Conservation (phyloP, 2,329 filamentous ascomycete species). For the Aspergillus clavatus region DNA sequence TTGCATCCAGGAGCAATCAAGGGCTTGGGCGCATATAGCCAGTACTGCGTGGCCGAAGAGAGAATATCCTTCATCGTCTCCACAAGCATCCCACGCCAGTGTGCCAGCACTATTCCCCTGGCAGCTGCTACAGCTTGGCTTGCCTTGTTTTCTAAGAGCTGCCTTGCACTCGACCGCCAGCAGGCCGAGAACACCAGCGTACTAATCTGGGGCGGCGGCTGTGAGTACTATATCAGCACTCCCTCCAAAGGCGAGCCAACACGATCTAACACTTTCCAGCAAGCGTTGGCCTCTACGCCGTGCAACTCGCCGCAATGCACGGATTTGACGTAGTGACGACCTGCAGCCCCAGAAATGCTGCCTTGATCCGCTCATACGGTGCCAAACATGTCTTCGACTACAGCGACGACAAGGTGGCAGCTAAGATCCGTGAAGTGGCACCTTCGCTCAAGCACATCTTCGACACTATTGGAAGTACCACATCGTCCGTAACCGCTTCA, state of each 20-base stretch:
- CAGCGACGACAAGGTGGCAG: slow-evolving; percentile 33
- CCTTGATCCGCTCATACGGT: slow-evolving; percentile 30
- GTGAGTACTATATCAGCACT: slow-evolving; percentile 26
- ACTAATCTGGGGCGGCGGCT: slow-evolving; percentile 45
- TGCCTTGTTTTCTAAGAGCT: slow-evolving; percentile 37
- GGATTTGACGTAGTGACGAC: slow-evolving; percentile 36
- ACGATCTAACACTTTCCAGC: slow-evolving; percentile 17
- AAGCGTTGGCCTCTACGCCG: slow-evolving; percentile 37
- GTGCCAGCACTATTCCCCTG: slow-evolving; percentile 39
- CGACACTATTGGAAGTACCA: slow-evolving; percentile 41
- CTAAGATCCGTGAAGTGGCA: slow-evolving; percentile 20
- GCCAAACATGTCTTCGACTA: slow-evolving; percentile 41
- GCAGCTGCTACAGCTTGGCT: slow-evolving; percentile 39
- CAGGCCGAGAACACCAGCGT: slow-evolving; percentile 18
- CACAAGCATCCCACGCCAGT: slow-evolving; percentile 19
- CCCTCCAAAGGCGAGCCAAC: no score
- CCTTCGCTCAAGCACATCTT: slow-evolving; percentile 37
- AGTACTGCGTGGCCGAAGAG: slow-evolving; percentile 40
- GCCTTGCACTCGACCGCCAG: slow-evolving; percentile 30
- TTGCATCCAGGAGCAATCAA: slow-evolving; percentile 3
- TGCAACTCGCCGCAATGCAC: slow-evolving; percentile 31
- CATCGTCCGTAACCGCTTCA: slow-evolving; percentile 33
- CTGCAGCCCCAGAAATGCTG: slow-evolving; percentile 31
- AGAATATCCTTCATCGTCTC: slow-evolving; percentile 41
- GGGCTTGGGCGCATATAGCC: slow-evolving; percentile 37